Percentiles rank a stretch among this genome's conserved stretches.
phyloP scores from a whole-genome alignment of 1,139 yeast genomes.

The Lodderomyces jiufengensis region DNA sequence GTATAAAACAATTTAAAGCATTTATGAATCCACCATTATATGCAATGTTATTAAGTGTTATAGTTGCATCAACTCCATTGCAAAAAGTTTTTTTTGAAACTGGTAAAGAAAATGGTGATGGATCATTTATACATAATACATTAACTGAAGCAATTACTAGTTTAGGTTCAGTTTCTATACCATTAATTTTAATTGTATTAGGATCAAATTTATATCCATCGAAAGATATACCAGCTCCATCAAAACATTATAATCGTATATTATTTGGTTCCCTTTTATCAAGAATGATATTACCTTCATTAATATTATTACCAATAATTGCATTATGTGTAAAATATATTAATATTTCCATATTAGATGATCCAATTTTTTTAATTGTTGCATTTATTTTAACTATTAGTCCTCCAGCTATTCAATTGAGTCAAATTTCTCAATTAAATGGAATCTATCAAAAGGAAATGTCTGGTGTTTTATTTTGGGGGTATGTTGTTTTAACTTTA shows the following conservation, averaged over 20 bases:
- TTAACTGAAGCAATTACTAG: slow-evolving; percentile 72
- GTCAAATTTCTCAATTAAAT: slow-evolving; percentile 78
- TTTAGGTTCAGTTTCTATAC: slow-evolving; percentile 86
- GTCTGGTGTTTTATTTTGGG: slow-evolving; percentile 88
- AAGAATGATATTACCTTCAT: slow-evolving; percentile 73
- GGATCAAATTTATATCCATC: slow-evolving; percentile 77
- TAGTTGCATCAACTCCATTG: slow-evolving; percentile 80
- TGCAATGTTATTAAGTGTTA: slow-evolving; percentile 80
- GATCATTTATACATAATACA: slow-evolving; percentile 66
- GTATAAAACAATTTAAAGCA: slow-evolving; percentile 25
- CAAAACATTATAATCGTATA: slow-evolving; percentile 55
- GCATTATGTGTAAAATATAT: slow-evolving; percentile 64
- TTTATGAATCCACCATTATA: slow-evolving; percentile 95
- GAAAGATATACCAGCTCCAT: slow-evolving; percentile 59
- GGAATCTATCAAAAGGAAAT: slow-evolving; percentile 75
- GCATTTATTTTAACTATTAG: slow-evolving; percentile 71
- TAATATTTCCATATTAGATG: slow-evolving; percentile 69
- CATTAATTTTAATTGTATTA: slow-evolving; percentile 68
- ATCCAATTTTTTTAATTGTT: slow-evolving; percentile 77
- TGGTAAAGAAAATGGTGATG: slow-evolving; percentile 15
- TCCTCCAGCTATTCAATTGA: slow-evolving; percentile 82
- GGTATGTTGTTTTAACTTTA: slow-evolving; percentile 70
- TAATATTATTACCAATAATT: slow-evolving; percentile 63
- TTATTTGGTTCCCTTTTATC: slow-evolving; percentile 67
- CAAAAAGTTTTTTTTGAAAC: slow-evolving; percentile 62